Evolutionary conservation across 129 eudicot genomes (phyloP), one percentile per base, ranked within the genome.

Genomic region (Dittrichia graveolens): DNA sequence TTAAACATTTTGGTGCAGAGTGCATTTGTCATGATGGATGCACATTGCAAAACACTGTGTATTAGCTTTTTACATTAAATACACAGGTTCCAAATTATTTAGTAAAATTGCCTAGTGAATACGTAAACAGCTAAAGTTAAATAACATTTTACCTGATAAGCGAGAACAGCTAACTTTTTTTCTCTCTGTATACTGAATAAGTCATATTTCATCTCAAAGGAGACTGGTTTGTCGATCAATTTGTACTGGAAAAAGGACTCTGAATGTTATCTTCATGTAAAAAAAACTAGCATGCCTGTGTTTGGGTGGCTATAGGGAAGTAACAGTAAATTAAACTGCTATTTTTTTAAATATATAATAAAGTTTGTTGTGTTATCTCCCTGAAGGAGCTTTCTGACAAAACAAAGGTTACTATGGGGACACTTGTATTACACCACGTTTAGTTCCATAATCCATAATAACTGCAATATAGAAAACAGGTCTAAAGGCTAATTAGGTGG

Each of bases 191-290:
- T 46, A 8, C 11, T 46, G 45, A 60, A 60, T 12, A 60, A 44
- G 12, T 60, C 24, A 35, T 60, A 60, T 60, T 6, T 60, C 35
- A 5, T 60, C 45, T 60, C 37, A 60, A 37, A 37, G n/a, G 9
- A 13, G 65, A 60, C 5, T 6, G 44, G 10, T 37, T 60, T 2
- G 18, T 60, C 9, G 18, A 37, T 37, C 38, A 3, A 37, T 35
- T 37, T 5, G 0, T 2, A 4, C 14, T 60, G 18, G 45, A 31
- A 44, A 60, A 60, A 44, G 65, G 65, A 18, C 18, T 5, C 46
- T 61, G 47, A 38, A 38, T 61, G 46, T 6, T 61, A 39, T 61
- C 39, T 61, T 61, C 46, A 61, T 38, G 46, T 61, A 61, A 12
- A 46, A 61, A 61, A 37, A 16, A 8, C 16, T 11, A 38, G 19